Conservation (phyloP, 2,329 filamentous ascomycete genomes). For the Alternaria sp. region DNA sequence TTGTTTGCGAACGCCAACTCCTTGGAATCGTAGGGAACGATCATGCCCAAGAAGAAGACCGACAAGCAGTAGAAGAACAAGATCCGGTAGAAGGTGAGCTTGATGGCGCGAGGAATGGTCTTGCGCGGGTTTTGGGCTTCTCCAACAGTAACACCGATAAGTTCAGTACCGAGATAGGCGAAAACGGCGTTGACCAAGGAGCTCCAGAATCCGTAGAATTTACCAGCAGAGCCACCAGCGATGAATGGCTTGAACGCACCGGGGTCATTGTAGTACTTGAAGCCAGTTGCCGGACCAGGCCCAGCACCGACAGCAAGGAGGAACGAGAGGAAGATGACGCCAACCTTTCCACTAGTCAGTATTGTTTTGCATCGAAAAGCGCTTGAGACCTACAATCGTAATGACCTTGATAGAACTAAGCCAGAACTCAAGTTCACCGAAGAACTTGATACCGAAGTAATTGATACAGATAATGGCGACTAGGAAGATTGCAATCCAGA, state of each 20-base stretch:
- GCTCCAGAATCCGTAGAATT: constrained; percentile 63
- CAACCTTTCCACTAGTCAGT: constrained; percentile 30
- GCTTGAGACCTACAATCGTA: constrained; percentile 40
- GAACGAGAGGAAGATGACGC: constrained; percentile 54
- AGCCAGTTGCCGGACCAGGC: constrained; percentile 51
- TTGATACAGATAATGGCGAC: constrained; percentile 54
- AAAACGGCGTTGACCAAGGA: constrained; percentile 79
- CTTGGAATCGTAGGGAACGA: constrained; percentile 72
- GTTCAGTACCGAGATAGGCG: constrained; percentile 74
- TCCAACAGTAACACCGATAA: constrained; percentile 78
- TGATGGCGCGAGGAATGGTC: constrained; percentile 78
- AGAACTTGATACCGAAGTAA: constrained; percentile 64
- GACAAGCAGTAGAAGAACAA: constrained; percentile 79
- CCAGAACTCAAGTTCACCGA: constrained; percentile 59
- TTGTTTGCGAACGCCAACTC: constrained; percentile 66
- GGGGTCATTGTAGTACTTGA: constrained; percentile 54
- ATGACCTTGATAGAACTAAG: constrained; percentile 56
- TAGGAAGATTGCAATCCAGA: constrained; percentile 72
- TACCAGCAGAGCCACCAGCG: constrained; percentile 40
- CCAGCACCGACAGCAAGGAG: constrained; percentile 53
- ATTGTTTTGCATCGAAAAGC: background rate
- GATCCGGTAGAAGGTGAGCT: constrained; percentile 82
- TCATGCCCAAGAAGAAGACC: constrained; percentile 77
- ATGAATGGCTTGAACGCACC: constrained; percentile 54
- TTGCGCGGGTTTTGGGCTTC: constrained; percentile 80